phyloP scores from a whole-genome alignment of 441 rosid genomes.

The Daphne laureola region DNA sequence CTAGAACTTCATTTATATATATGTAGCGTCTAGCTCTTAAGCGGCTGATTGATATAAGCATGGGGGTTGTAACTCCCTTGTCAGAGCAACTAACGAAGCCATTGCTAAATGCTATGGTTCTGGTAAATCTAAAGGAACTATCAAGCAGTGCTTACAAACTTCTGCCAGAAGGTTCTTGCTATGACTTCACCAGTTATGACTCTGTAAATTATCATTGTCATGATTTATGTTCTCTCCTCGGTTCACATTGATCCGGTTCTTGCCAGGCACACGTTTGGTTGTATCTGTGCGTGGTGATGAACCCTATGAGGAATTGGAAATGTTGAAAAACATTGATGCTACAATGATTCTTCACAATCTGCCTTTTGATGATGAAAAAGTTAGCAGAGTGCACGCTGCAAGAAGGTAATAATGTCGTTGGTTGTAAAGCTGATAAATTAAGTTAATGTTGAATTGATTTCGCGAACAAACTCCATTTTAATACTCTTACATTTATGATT shows the following conservation, averaged over 20 bases:
- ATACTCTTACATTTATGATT: background rate
- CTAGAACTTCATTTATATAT: slow-evolving; percentile 11
- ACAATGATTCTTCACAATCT: slow-evolving; percentile 80
- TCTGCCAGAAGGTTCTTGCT: slow-evolving; percentile 70
- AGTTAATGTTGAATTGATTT: too few species aligned
- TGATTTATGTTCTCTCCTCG: slow-evolving; percentile 3
- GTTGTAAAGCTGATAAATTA: slow-evolving; percentile 2
- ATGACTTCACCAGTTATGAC: background rate
- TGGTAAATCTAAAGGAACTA: slow-evolving; percentile 84
- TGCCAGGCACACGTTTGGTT: slow-evolving; percentile 80
- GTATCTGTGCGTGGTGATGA: slow-evolving; percentile 82
- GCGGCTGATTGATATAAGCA: slow-evolving; percentile 79
- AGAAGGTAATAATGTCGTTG: slow-evolving; percentile 50
- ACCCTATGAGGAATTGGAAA: slow-evolving; percentile 61
- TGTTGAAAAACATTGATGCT: slow-evolving; percentile 61
- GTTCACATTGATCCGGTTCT: slow-evolving; percentile 8
- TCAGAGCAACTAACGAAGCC: slow-evolving; percentile 95
- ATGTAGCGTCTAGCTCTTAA: slow-evolving; percentile 83
- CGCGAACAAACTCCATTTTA: too few species aligned
- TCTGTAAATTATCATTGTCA: background rate
- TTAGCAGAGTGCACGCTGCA: slow-evolving; percentile 88
- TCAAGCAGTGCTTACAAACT: slow-evolving; percentile 85
- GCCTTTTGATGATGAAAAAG: slow-evolving; percentile 62
- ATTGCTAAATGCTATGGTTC: slow-evolving; percentile 82
- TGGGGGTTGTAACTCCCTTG: slow-evolving; percentile 86